Percentiles rank a stretch among this genome's conserved stretches.
phyloP scores from a whole-genome alignment of 2,329 filamentous ascomycete genomes.

The Botrytis fabae region DNA sequence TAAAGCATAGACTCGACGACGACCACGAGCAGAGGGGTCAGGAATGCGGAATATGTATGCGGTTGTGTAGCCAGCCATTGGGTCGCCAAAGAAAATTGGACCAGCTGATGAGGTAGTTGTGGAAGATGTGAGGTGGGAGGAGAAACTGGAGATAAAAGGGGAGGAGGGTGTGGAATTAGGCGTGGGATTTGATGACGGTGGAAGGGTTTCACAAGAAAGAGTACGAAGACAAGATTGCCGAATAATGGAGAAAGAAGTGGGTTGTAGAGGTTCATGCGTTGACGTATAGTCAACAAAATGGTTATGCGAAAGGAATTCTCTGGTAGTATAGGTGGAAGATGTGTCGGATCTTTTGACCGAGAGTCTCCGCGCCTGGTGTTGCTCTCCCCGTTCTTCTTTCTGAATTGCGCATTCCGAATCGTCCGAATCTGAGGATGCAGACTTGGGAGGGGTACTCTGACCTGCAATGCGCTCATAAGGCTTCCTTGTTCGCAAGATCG shows the following conservation, averaged over 20 bases:
- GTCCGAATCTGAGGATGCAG: constrained; percentile 34
- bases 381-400: constrained; percentile 28
- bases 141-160: constrained; percentile 44
- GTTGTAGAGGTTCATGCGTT: constrained; percentile 62
- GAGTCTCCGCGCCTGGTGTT: constrained; percentile 18
- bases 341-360: constrained; percentile 28
- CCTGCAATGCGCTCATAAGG: constrained; percentile 59
- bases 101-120: constrained; percentile 59
- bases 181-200: constrained; percentile 46
- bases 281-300: constrained; percentile 70
- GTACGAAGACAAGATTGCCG: constrained; percentile 66
- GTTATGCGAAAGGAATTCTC: constrained; percentile 52
- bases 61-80: constrained; percentile 65
- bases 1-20: constrained; percentile 69
- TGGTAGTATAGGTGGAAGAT: constrained; percentile 43
- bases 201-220: constrained; percentile 65
- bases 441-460: constrained; percentile 37
- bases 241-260: constrained; percentile 65
- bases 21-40: constrained; percentile 65
- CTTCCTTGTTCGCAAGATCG: constrained; percentile 60
- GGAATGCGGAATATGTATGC: constrained; percentile 71
- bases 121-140: constrained; percentile 40
- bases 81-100: constrained; percentile 68
- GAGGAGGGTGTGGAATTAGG: constrained; percentile 45
- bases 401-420: constrained; percentile 36